Percentiles rank a stretch among this genome's conserved stretches.
These are phyloP conservation scores for Pseudogymnoascus sp. DNA, from an alignment of 2,329 filamentous ascomycete species.

Conservation along the genomic window DNA sequence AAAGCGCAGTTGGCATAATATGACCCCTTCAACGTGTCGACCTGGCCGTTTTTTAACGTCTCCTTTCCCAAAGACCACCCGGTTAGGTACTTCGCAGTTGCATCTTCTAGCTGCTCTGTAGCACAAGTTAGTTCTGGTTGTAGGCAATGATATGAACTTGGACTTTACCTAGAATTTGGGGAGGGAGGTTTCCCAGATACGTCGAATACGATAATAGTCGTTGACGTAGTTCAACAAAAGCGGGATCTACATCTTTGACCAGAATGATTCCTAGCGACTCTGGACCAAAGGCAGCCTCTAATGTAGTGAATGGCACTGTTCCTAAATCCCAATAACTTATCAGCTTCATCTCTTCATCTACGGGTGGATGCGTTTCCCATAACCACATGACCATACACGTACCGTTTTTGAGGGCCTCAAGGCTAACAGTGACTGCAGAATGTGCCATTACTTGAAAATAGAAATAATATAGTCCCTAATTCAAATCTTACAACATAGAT, in stretches of 20 bases:
- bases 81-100: slow-evolving; percentile 55
- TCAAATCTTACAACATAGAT: not conserved
- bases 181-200: slow-evolving; percentile 75
- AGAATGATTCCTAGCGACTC: slow-evolving; percentile 86
- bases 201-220: slow-evolving; percentile 78
- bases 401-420: slow-evolving; percentile 55
- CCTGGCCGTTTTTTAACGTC: slow-evolving; percentile 67
- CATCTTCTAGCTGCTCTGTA: slow-evolving; percentile 50
- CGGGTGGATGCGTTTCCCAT: not conserved
- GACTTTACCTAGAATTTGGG: slow-evolving; percentile 58
- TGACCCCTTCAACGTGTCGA: slow-evolving; percentile 74
- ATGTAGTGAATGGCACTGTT: slow-evolving; percentile 57
- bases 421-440: slow-evolving; percentile 43
- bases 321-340: slow-evolving; percentile 36
- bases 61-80: slow-evolving; percentile 80
- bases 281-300: slow-evolving; percentile 80
- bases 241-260: slow-evolving; percentile 73
- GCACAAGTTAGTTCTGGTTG: slow-evolving; percentile 13
- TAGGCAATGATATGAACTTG: not conserved
- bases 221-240: slow-evolving; percentile 65
- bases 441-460: slow-evolving; percentile 12
- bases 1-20: slow-evolving; percentile 82
- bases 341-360: not conserved
- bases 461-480: not conserved
- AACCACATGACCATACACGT: slow-evolving; percentile 17